Conservation (phyloP, 768 basidiomycete genomes). For the Lyophyllum decastes region DNA sequence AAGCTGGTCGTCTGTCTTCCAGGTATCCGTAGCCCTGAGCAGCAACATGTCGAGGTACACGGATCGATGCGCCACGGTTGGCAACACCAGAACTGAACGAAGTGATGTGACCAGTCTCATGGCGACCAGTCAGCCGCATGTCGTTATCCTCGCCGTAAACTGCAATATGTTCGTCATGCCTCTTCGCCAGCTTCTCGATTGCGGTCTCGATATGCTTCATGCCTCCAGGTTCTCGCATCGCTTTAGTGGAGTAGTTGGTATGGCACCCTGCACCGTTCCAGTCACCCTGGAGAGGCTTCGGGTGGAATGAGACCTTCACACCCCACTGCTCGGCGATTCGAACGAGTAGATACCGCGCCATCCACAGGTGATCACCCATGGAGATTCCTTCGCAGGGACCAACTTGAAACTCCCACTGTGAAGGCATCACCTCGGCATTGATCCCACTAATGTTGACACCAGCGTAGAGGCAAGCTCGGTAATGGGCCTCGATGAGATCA, state of each 20-base stretch:
- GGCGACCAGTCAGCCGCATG: constrained; percentile 90
- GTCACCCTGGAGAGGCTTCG: constrained; percentile 94
- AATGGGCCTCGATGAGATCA: constrained; percentile 98
- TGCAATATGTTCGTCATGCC: constrained; percentile 93
- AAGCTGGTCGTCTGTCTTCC: constrained; percentile 96
- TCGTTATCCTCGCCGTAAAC: constrained; percentile 99
- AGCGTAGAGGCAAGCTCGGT: constrained; percentile 92
- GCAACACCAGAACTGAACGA: constrained; percentile 94
- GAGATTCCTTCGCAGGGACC: constrained; percentile 97
- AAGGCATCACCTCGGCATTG: constrained; percentile 99
- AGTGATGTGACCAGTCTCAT: constrained; percentile 96
- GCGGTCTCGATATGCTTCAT: constrained; percentile 90
- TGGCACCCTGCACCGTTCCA: constrained; percentile 99
- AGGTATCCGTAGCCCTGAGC: constrained; percentile 93
- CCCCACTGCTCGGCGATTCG: constrained; percentile 98
- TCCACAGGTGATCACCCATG: constrained; percentile 99
- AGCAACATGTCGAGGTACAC: constrained; percentile 93
- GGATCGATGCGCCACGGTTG: constrained; percentile 95
- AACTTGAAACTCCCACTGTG: constrained; percentile 99
- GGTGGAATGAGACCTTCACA: constrained; percentile 98
- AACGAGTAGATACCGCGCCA: constrained; percentile 94
- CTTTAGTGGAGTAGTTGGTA: constrained; percentile 95
- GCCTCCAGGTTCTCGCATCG: constrained; percentile 93
- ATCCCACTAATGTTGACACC: constrained; percentile 99
- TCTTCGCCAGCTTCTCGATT: constrained; percentile 89